Evolutionary conservation across 805 yeast species (phyloP), one percentile per base, ranked within the genome.

Genomic region (Candida dajiaensis): DNA sequence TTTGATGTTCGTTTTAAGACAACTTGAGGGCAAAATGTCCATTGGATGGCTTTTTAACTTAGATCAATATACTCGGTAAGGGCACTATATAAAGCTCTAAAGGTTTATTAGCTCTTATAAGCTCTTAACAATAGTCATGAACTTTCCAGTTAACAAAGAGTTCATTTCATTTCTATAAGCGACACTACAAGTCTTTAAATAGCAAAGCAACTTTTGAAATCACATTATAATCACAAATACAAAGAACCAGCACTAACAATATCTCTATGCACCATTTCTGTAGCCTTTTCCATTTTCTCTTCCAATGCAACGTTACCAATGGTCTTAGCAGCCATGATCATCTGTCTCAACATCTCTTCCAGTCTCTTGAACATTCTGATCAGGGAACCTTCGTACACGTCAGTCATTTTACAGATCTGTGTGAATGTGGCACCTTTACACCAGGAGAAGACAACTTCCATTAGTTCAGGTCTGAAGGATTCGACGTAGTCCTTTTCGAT

Each of bases 371-470:
- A 94, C 81, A 88, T 86, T 64, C 99, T 81, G 54, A 94, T 92
- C 61, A 94, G 75, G 20, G 95, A 85, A 38, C 99, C 99, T 70
- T 94, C 99, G 57, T 92, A 94, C 39, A 94, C 98, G 62, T 94
- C 99, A 0, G 99, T 94, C 97, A 94, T 89, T 66, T 92, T 92
- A 71, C 98, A 92, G 52, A 94, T 92, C 64, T 92, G 97, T 0
- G 97, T 92, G 66, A 94, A 94, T 0, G 94, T 72, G 7, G 96
- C 97, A 18, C 98, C 98, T 62, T 85, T 83, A 65, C 97, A 89
- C 99, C 99, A 94, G 41, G 92, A 86, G 65, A 71, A 89, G 1
- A 94, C 97, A 43, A 94, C 97, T 64, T 90, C 98, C 98, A 94
- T 92, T 50, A 94, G 74, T 62, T 94, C 96, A 18, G 89, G 84